Base-by-base conservation (phyloP, 176 grass and related monocot genomes). In the Tuctoria greenei region DNA sequence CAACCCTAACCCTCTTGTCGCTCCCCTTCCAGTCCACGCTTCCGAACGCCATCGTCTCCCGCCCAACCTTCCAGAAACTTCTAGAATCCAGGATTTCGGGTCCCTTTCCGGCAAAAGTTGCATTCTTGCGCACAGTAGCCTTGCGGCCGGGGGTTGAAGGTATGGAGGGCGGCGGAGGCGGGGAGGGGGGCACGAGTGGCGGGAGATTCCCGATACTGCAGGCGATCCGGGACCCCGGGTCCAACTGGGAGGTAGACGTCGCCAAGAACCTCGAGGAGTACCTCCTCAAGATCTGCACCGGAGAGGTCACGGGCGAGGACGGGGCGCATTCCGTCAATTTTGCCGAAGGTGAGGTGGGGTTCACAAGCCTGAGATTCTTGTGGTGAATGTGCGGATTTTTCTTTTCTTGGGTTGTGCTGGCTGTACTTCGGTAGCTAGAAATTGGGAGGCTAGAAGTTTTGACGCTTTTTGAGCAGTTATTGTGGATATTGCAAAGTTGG, bases 181-280 rank as follows among this genome's bases (percentile, higher is more conserved):
- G 67, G 72, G 83, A 84, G 67, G 86, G 31, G 52, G 15, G 74
- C 77, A 66, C 76, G 42, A 57, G 21, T n/a, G 38, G 75, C 25
- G 75, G 50, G 34, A 83, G 76, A 34, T 85, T 88, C 24, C 82
- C 81, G 11, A 73, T 86, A 61, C 73, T 94, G 25, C 95, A 98
- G 76, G 91, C 95, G 16, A 91, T 73, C 41, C 84, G 91, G 41
- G 87, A 99, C 67, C 88, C 84, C 37, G 84, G 88, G 74, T 90
- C 87, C 16, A 99, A 99, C 68, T 99, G 86, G 91, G 95, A 99
- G 73, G 82, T 99, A 63, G 91, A 99, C 72, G 84, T 99, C 6
- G 91, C 95, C 54, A 86, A 84, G 61, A 95, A 77, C 61, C 86
- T 98, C 20, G 91, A 98, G 71, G 89, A 95, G 51, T 98, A 98